These are phyloP conservation scores for Emmonsiellopsis sp. DNA, from an alignment of 2,329 filamentous ascomycete genomes.

Conservation along the genomic window DNA sequence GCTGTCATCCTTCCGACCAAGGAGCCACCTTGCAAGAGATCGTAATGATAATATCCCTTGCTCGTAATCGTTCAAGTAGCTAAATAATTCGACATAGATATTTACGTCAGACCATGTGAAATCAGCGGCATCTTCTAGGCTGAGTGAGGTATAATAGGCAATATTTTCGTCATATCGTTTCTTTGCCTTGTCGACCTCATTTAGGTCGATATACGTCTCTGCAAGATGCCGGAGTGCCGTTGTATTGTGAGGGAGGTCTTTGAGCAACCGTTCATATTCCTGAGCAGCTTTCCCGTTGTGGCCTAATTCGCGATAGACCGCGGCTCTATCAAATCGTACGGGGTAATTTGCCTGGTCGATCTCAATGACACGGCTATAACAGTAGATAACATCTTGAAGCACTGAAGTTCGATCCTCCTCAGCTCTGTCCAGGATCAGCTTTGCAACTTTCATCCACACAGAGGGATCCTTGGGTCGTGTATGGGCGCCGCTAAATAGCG, in stretches of 20 bases:
- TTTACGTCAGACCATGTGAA: conserved; percentile 73
- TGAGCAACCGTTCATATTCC: conserved; percentile 47
- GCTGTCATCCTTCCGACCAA: conserved; percentile 61
- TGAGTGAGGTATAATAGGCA: conserved; percentile 36
- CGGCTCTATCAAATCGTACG: conserved; percentile 46
- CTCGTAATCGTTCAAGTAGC: conserved; percentile 51
- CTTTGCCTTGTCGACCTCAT: conserved; percentile 40
- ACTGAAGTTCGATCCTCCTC: conserved; percentile 34
- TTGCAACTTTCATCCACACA: conserved; percentile 50
- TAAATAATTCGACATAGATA: conserved; percentile 74
- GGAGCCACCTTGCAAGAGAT: conserved; percentile 66
- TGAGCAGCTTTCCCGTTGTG: conserved; percentile 37
- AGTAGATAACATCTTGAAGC: conserved; percentile 42
- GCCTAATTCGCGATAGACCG: conserved; percentile 43
- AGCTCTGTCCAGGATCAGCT: conserved; percentile 42
- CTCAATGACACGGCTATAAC: conserved; percentile 44
- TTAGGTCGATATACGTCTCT: conserved; percentile 45
- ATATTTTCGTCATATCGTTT: conserved; percentile 45
- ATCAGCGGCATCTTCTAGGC: conserved; percentile 34
- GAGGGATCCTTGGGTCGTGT: conserved; percentile 44
- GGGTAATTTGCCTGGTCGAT: conserved; percentile 44
- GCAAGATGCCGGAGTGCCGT: conserved; percentile 48
- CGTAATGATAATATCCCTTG: conserved; percentile 63
- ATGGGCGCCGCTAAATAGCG: conserved; percentile 49
- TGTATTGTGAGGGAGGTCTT: conserved; percentile 44